Base-by-base conservation (phyloP, 495 filamentous ascomycete species). In the Annulohypoxylon maeteangense region DNA sequence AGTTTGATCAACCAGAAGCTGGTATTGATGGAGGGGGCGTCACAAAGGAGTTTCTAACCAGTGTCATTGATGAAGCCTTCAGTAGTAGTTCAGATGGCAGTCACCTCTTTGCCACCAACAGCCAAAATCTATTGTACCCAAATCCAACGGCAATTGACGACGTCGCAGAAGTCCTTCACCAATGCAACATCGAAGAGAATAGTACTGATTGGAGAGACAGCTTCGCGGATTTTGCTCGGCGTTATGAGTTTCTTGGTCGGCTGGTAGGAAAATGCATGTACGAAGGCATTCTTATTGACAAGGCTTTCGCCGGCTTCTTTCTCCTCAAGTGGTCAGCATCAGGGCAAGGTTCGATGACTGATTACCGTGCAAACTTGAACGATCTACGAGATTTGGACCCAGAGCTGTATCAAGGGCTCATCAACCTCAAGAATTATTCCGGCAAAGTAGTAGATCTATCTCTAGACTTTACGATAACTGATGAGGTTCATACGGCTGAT, bases 21-120 rank as follows among this genome's bases (percentile, higher is more conserved):
- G 95, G 95, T 31, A 98, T 99, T 65, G 95, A 99, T 76, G 95
- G 95, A 0, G 95, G 95, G 29, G 95, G 95, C 47, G 95, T 99
- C 14, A 98, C 95, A 12, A 99, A 99, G 74, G 95, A 99, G 73
- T 99, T 99, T 72, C 83, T 98, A 29, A 97, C 92, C 0, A 95
- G 92, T 69, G 87, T 98, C 14, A 97, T 93, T 1, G 90, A 86
- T 5, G 91, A 98, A 78, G 94, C 94, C 8, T 98, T 99, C 76
- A 85, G 87, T 4, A 76, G 79, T 12, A 53, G 71, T 31, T 36
- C 67, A 20, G 65, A 56, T 18, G 78, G 79, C 18, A 76, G 77
- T 4, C 81, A 83, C 29, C 83, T 93, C 54, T 98, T 99, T 71
- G 82, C 90, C 8, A 90, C 94, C 64, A 99, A 97, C 76, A 91